Percentiles rank a stretch among this genome's conserved stretches.
Conservation (phyloP, 805 yeast genomes). For the Cephaloascus albidus region DNA sequence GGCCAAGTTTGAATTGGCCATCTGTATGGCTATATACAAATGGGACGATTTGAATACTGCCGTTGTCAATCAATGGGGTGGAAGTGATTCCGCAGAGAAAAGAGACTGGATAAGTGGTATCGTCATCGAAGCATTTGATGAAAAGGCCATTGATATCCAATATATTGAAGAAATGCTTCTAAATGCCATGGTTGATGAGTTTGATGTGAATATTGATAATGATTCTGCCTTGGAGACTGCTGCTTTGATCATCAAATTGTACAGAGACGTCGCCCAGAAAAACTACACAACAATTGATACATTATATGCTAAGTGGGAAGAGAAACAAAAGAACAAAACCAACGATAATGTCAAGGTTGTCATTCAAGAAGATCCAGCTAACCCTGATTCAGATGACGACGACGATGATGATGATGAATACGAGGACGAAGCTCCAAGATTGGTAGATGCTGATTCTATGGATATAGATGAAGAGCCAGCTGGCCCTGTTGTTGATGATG, state of each 20-base stretch:
- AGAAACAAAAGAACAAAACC: slow-evolving; percentile 30
- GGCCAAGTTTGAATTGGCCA: slow-evolving; percentile 86
- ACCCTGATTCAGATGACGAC: slow-evolving; percentile 45
- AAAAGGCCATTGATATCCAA: slow-evolving; percentile 60
- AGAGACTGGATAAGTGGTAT: slow-evolving; percentile 91
- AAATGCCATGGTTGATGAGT: slow-evolving; percentile 92
- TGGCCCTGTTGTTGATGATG: slow-evolving; percentile 81
- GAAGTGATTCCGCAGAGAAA: slow-evolving; percentile 81
- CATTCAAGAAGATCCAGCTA: slow-evolving; percentile 51
- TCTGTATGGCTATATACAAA: slow-evolving; percentile 77
- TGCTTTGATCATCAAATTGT: slow-evolving; percentile 51
- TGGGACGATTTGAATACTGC: slow-evolving; percentile 91
- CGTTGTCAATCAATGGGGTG: slow-evolving; percentile 93
- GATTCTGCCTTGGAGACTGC: slow-evolving; percentile 78
- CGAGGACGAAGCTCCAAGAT: slow-evolving; percentile 20
- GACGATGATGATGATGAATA: slow-evolving; percentile 37
- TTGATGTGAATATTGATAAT: slow-evolving; percentile 81
- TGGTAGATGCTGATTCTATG: slow-evolving; percentile 16
- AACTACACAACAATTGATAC: slow-evolving; percentile 49
- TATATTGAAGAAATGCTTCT: slow-evolving; percentile 78
- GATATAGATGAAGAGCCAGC: slow-evolving; percentile 21
- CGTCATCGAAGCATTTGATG: slow-evolving; percentile 68
- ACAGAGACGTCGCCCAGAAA: slow-evolving; percentile 49
- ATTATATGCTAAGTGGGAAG: slow-evolving; percentile 50
- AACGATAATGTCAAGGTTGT: slow-evolving; percentile 26